phyloP scores from a whole-genome alignment of 148 eudicot genomes.

The Vaccinium vitisidaea region DNA sequence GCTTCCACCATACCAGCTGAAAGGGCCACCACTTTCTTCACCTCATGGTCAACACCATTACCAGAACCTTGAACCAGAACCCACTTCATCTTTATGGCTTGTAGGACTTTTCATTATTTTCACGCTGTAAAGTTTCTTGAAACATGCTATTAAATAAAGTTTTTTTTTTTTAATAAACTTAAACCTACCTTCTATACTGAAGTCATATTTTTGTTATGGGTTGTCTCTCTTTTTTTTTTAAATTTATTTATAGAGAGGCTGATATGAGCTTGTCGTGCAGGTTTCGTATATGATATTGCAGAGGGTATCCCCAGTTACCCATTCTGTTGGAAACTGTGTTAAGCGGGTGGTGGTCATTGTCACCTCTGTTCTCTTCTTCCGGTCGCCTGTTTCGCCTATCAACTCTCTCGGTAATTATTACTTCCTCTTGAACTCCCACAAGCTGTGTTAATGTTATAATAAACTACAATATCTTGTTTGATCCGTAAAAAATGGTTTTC shows the following conservation, averaged over 20 bases:
- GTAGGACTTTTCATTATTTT: not conserved
- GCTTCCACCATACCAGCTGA: no score
- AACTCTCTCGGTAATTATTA: conserved; percentile 67
- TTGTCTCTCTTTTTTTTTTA: not conserved
- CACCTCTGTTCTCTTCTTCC: conserved; percentile 86
- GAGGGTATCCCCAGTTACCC: conserved; percentile 93
- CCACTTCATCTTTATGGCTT: not conserved
- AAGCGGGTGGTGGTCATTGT: conserved; percentile 96
- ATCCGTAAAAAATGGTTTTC: not conserved
- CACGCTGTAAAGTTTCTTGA: not conserved
- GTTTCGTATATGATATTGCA: conserved; percentile 91
- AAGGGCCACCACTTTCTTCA: no score
- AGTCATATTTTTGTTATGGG: not conserved
- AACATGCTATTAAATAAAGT: not conserved
- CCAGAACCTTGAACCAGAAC: not conserved
- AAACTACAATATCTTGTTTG: not conserved
- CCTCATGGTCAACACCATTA: no score
- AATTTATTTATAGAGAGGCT: not conserved
- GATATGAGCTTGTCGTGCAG: conserved; percentile 38
- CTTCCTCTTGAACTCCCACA: conserved; percentile 4
- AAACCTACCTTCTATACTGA: not conserved
- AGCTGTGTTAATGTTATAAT: not conserved
- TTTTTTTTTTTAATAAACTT: not conserved
- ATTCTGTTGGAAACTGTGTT: conserved; percentile 88
- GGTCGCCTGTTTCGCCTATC: conserved; percentile 62